These are phyloP conservation scores for Agrostemma githago DNA, from an alignment of 148 eudicot genomes.

Conservation along the genomic window DNA sequence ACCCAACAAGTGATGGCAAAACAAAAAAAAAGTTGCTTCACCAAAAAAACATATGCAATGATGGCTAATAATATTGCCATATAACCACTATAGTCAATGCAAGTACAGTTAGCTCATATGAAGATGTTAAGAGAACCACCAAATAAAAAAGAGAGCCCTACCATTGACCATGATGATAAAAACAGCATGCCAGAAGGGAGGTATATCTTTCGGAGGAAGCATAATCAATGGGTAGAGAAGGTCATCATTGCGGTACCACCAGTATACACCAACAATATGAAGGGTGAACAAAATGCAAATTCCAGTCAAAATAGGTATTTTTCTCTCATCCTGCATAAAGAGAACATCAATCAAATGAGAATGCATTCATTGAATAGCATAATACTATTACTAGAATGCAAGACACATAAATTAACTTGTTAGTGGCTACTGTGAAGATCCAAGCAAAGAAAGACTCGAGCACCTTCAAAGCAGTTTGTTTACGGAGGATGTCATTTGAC, in stretches of 20 bases:
- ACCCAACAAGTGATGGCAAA: neutral
- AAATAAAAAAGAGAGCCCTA: constrained; percentile 16
- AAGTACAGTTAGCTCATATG: neutral
- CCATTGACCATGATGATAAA: constrained; percentile 58
- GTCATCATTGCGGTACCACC: constrained; percentile 85
- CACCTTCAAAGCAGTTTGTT: constrained; percentile 97
- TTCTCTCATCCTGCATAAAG: constrained; percentile 78
- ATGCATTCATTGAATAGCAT: neutral
- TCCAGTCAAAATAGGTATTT: constrained; percentile 57
- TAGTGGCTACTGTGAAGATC: neutral
- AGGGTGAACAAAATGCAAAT: constrained; percentile 53
- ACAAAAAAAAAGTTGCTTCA: neutral
- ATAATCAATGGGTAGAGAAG: constrained; percentile 69
- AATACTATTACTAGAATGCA: neutral
- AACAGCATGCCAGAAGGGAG: constrained; percentile 96
- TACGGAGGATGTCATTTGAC: constrained; percentile 86
- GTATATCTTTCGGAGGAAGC: constrained; percentile 93
- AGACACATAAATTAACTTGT: neutral
- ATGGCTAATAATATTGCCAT: neutral
- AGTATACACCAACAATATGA: constrained; percentile 81
- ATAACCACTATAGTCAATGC: neutral
- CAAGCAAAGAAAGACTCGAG: constrained; percentile 6
- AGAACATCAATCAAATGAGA: neutral
- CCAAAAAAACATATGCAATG: neutral
- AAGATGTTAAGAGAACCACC: neutral